A percentile compares a stretch with the other conserved stretches of the same genome.
Conservation (phyloP, 768 basidiomycete species). For the Auriscalpium microsporum region DNA sequence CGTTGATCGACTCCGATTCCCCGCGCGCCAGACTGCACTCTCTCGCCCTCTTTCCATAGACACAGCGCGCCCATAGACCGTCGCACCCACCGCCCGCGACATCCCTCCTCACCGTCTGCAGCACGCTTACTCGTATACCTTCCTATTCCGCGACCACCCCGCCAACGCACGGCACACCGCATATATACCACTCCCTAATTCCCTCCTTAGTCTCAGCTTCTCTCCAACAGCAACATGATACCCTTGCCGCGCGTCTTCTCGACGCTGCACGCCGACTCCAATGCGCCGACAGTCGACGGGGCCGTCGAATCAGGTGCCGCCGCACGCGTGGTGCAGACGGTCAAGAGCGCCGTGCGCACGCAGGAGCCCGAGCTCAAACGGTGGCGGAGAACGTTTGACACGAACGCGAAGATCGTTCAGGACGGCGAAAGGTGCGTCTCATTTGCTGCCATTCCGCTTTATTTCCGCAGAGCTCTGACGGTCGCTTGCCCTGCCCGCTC, state of each 20-base stretch:
- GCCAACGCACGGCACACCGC: background rate
- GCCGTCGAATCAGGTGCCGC: constrained; percentile 20
- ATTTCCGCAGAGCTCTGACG: background rate
- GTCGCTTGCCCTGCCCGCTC: background rate
- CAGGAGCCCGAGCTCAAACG: constrained; percentile 81
- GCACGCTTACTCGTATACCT: background rate
- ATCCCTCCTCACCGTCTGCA: background rate
- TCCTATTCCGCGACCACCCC: background rate
- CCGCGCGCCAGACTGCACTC: background rate
- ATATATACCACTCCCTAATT: constrained; percentile 9
- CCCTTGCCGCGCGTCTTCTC: constrained; percentile 36
- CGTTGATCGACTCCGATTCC: no score
- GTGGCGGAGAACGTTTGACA: constrained; percentile 84
- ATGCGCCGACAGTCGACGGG: constrained; percentile 26
- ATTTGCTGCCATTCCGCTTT: background rate
- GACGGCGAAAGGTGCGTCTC: constrained; percentile 73
- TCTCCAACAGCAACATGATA: constrained; percentile 12
- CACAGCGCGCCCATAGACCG: background rate
- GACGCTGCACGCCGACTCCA: constrained; percentile 47
- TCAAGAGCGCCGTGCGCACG: constrained; percentile 59
- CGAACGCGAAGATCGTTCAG: constrained; percentile 62
- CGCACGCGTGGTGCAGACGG: constrained; percentile 42
- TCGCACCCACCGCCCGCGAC: background rate
- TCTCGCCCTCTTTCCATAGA: background rate
- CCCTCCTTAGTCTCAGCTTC: background rate